Evolutionary conservation across 2,329 filamentous ascomycete species (phyloP).

Genomic region (Curvularia sp.): DNA sequence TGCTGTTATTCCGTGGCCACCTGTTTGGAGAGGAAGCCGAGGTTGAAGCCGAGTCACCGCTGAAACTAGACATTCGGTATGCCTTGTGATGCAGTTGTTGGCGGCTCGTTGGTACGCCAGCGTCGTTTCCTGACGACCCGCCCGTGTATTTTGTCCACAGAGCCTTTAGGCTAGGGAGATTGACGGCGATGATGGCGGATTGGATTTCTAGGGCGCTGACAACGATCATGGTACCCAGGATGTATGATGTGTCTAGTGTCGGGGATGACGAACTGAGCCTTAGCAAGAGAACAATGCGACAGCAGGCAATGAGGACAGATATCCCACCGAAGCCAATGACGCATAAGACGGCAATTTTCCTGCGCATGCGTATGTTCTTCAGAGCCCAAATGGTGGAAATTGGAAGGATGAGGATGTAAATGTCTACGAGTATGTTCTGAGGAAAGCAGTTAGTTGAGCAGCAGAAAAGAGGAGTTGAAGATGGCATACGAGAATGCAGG

Average conservation of each 20-base stretch:
- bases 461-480: neutral
- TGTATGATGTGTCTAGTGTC: neutral
- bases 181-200: slow-evolving; percentile 11
- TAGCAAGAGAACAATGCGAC: slow-evolving; percentile 2
- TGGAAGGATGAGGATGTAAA: slow-evolving; percentile 7
- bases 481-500: slow-evolving; percentile 4
- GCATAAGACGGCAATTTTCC: slow-evolving; percentile 8
- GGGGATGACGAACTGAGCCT: neutral
- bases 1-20: neutral
- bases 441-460: neutral
- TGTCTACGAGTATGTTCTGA: slow-evolving; percentile 12
- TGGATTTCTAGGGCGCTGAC: slow-evolving; percentile 11
- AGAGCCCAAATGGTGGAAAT: slow-evolving; percentile 8
- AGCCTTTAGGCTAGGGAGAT: slow-evolving; percentile 8
- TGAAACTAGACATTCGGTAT: neutral
- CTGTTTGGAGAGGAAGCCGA: neutral
- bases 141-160: slow-evolving; percentile 6
- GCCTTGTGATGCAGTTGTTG: neutral
- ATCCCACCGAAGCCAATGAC: slow-evolving; percentile 11
- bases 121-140: neutral
- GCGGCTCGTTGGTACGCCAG: neutral
- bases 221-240: slow-evolving; percentile 1
- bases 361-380: slow-evolving; percentile 1
- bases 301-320: slow-evolving; percentile 8
- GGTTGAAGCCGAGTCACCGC: neutral